These are phyloP conservation scores for Melaleuca quinquenervia DNA, from an alignment of 345 rosid genomes.

Conservation along the genomic window DNA sequence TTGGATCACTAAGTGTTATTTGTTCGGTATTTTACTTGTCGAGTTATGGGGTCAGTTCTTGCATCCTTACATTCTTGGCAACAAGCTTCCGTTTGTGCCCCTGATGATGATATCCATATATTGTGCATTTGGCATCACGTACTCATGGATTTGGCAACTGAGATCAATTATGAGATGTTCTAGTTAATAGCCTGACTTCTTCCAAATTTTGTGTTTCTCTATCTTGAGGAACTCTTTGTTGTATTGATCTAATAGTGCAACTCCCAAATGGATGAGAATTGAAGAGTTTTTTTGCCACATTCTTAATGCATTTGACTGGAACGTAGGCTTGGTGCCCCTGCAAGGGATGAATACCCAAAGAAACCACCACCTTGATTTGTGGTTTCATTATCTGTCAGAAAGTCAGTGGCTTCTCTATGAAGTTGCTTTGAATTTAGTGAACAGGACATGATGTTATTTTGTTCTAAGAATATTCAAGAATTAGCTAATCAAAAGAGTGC, in stretches of 20 bases:
- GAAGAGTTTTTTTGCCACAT: neutral
- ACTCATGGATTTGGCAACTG: constrained; percentile 94
- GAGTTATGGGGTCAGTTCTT: constrained; percentile 70
- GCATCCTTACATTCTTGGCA: constrained; percentile 58
- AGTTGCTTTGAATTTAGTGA: neutral
- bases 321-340: neutral
- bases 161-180: constrained; percentile 12
- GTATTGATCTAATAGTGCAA: neutral
- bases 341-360: neutral
- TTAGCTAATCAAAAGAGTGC: neutral
- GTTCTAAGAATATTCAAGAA: neutral
- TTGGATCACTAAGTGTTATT: constrained; percentile 33
- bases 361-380: neutral
- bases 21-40: constrained; percentile 49
- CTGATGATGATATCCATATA: constrained; percentile 64
- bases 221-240: neutral
- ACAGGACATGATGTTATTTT: neutral
- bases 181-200: neutral
- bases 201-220: neutral
- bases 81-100: constrained; percentile 62
- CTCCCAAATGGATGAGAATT: neutral
- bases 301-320: neutral
- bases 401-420: neutral
- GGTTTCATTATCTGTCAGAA: neutral
- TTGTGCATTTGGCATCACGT: constrained; percentile 53